Base-by-base conservation (phyloP, 805 yeast genomes). In the Kluyveromyces starmeri region DNA sequence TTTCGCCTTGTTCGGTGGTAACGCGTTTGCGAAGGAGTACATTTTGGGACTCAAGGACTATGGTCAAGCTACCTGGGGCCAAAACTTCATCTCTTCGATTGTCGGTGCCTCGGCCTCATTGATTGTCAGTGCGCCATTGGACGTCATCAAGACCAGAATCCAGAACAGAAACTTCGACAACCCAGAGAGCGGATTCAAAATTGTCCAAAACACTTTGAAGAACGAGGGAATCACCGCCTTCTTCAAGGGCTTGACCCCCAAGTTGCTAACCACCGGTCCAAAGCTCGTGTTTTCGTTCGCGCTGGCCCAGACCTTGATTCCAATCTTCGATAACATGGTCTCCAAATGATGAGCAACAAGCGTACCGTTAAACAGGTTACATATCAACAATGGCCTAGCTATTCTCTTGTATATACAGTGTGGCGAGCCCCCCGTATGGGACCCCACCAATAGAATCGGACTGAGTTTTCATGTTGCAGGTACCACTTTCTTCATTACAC, bases 201-300 rank as follows among this genome's bases (percentile, higher is more conserved):
- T 92, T 51, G 70, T 92, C 63, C 86, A 84, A 66, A 88, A 89
- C 64, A 92, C 94, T 81, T 73, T 79, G 41, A 82, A 76, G 59
- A 84, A 82, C 56, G 98, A 92, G 67, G 98, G 97, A 43, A 32
- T 83, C 41, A 51, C 86, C 19, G 72, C 96, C 11, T 92, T 89
- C 68, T 89, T 92, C 75, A 89, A 89, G 67, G 98, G 98, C 28
- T 73, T 92, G 55, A 83, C 94, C 40, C 98, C 98, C 42, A 92
- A 92, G 65, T 73, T 92, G 55, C 73, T 92, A 61, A 92, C 98
- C 32, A 88, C 98, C 22, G 98, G 98, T 47, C 98, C 98, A 37
- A 92, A 92, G 68, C 74, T 92, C 53, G 98, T 92, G 36, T 92
- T 92, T 61, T 84, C 95, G n/a, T 89, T 89, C 57, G 98, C 98